Conservation (phyloP, 306 rosid species). For the Sicyos baderoa region DNA sequence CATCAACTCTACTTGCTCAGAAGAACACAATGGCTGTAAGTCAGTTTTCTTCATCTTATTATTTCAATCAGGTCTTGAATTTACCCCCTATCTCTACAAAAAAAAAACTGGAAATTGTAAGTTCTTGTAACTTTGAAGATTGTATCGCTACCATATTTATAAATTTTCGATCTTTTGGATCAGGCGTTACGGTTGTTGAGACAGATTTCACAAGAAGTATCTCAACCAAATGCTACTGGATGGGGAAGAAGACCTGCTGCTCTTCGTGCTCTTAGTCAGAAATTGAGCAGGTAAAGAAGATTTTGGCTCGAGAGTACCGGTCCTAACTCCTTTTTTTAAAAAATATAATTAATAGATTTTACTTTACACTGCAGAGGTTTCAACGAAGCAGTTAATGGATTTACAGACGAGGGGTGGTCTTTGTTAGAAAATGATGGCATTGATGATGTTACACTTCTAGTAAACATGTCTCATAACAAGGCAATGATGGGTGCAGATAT, state of each 20-base stretch:
- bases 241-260: slow-evolving; percentile 98
- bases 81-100: not conserved
- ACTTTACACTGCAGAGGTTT: slow-evolving; percentile 54
- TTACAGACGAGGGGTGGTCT: slow-evolving; percentile 92
- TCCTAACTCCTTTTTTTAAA: not conserved
- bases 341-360: slow-evolving; percentile 9
- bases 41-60: slow-evolving; percentile 5
- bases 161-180: slow-evolving; percentile 17
- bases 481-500: slow-evolving; percentile 56
- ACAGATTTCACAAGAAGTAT: slow-evolving; percentile 92
- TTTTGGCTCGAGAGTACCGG: slow-evolving; percentile 14
- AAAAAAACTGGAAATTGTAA: not conserved
- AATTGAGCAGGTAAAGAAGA: slow-evolving; percentile 62
- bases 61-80: too few relatives aligned
- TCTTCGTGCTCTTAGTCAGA: slow-evolving; percentile 75
- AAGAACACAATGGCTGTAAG: slow-evolving; percentile 88
- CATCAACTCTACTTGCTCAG: slow-evolving; percentile 85
- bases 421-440: slow-evolving; percentile 88
- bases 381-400: slow-evolving; percentile 96
- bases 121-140: not conserved
- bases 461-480: slow-evolving; percentile 82
- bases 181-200: slow-evolving; percentile 87
- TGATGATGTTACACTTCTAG: slow-evolving; percentile 89
- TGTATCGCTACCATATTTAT: not conserved
- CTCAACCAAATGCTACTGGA: slow-evolving; percentile 81